Evolutionary conservation across 1,284 basidiomycete genomes (phyloP).

Genomic region (Microstroma glucosiphilum): DNA sequence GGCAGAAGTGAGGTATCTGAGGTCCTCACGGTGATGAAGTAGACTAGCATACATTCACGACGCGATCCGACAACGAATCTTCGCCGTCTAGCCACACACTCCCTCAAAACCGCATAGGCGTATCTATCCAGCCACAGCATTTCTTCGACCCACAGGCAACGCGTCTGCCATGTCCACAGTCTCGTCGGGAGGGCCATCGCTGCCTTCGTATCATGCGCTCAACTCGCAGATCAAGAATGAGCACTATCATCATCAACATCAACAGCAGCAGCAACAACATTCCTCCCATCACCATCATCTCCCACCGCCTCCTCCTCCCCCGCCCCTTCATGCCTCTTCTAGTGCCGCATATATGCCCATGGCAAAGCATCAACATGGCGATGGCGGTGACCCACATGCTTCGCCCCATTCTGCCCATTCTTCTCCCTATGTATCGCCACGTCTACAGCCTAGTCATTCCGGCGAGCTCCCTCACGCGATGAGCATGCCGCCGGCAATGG

Average conservation of each 20-base stretch:
- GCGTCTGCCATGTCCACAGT: not conserved
- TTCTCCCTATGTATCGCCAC: constrained; percentile 3
- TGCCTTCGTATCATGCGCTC: not conserved
- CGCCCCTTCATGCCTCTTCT: not conserved
- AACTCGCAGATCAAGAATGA: not conserved
- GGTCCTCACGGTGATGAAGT: no score
- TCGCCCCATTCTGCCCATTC: not conserved
- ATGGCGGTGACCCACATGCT: not conserved
- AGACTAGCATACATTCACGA: no score
- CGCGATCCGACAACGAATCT: no score
- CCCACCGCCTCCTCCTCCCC: not conserved
- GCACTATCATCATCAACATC: not conserved
- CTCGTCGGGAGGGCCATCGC: not conserved
- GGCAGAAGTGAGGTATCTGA: no score
- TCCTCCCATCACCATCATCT: not conserved
- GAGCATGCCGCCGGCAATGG: not conserved
- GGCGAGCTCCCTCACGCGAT: not conserved
- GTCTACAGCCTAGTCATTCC: not conserved
- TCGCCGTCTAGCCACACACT: no score
- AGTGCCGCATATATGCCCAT: not conserved
- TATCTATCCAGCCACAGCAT: not conserved
- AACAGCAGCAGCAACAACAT: not conserved
- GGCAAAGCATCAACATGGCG: not conserved
- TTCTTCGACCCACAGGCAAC: not conserved
- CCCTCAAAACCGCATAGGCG: not conserved